Evolutionary conservation across 176 grass and related monocot genomes (phyloP).

Genomic region (Carex littledalei): DNA sequence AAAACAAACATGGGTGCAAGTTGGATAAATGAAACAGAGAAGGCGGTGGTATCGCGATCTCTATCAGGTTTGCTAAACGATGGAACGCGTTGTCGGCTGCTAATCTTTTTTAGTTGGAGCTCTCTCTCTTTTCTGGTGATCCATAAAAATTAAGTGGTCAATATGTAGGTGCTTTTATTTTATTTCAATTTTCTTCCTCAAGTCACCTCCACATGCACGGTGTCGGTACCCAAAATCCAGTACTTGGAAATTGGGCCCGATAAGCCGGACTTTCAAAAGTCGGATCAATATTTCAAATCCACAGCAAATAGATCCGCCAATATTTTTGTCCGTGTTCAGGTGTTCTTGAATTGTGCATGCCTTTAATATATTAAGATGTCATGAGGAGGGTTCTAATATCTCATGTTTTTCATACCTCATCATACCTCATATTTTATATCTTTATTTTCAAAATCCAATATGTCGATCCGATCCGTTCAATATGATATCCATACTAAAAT

Average conservation of each 20-base stretch:
- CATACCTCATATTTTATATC: too few species aligned
- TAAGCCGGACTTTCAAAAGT: background rate
- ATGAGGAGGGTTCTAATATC: too few species aligned
- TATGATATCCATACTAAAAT: too few species aligned
- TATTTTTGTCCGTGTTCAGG: too few species aligned
- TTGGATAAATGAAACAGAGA: background rate
- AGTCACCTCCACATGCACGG: background rate
- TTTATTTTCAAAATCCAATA: too few species aligned
- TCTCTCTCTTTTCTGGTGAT: conserved; percentile 21
- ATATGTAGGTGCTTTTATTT: conserved; percentile 2
- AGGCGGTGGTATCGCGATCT: background rate
- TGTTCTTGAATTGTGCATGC: too few species aligned
- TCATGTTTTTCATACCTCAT: too few species aligned
- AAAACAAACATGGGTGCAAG: background rate
- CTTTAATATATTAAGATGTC: too few species aligned
- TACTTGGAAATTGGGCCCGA: background rate
- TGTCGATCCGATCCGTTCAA: too few species aligned
- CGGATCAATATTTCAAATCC: background rate
- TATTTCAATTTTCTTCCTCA: background rate
- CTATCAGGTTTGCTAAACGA: conserved; percentile 12
- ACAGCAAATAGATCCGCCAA: background rate
- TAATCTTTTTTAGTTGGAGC: conserved; percentile 19
- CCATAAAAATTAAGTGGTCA: conserved; percentile 17
- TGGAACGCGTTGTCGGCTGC: conserved; percentile 11
- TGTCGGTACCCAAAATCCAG: background rate